Evolutionary conservation across 179 eudicot genomes (phyloP), one percentile per base, ranked within the genome.

Genomic region (Vitellaria paradoxa): DNA sequence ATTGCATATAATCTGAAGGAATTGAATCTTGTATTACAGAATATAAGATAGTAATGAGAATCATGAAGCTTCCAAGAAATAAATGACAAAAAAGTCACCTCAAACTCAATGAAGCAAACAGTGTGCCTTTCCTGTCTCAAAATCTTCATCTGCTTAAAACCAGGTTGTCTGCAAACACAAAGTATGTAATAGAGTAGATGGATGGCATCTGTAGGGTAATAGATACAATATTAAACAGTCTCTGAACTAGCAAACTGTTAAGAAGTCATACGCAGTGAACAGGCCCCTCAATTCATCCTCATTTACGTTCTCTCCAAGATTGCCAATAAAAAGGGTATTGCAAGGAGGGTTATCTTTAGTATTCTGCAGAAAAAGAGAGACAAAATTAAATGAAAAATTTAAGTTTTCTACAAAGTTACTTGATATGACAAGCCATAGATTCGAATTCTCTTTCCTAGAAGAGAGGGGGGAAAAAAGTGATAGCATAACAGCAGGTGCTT

Each of bases 21-120:
- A 30, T 0, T 23, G 30, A 76, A 53, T 59, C 18, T 1, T 68
- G 57, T 9, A 3, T 24, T 0, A 9, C 9, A 21, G 0, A 17
- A 53, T n/a, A 20, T 13, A n/a, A 52, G 56, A 20, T 40, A 45
- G 9, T 37, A 57, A 23, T 21, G 4, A 77, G 24, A 40, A 59
- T 11, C 11, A 59, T 6, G n/a, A 70, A 61, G 68, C 45, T 45
- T 62, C 67, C 26, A 9, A 20, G 24, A 45, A 46, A 49, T 21
- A 74, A 76, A 61, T 70, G 13, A 42, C 13, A 40, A 17, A 49
- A 59, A 65, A 74, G 91, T 85, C 61, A 91, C 99, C 80, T 96
- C 99, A 84, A 96, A 96, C 86, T 96, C 99, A 77, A 96, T 96
- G 83, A 93, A 93, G 88, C 99, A 96, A 76, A 93, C 98, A 42